Evolutionary conservation across 805 yeast species (phyloP), one percentile per base, ranked within the genome.

Genomic region (Naumovozyma dairenensis): DNA sequence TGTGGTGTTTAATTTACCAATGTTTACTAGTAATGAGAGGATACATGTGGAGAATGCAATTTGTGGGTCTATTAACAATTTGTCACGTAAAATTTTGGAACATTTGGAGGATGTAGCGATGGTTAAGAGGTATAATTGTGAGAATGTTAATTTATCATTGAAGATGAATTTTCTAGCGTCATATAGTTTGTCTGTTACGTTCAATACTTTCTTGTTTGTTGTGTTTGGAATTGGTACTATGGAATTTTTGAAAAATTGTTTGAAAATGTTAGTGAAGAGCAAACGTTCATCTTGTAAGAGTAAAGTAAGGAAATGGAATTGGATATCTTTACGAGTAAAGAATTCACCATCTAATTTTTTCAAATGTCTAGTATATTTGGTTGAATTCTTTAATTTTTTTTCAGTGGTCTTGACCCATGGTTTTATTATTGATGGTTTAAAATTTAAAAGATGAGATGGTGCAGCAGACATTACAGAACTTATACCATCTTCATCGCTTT

Each of bases 1-100:
- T 2, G 97, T 89, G 2, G 98, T 89, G 62, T 89, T 89, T 76
- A 89, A 75, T 41, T 96, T 67, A 7, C 97, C 97, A 35, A 87
- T 75, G 52, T 89, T 89, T 13, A 89, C 96, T 39, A 89, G 65
- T 25, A 89, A 59, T 43, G 95, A 85, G 22, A 85, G 78, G 67
- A 84, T 74, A 35, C 84, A 80, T 15, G 83, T 82, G 13, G 84
- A 74, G 25, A 74, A 63, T 1, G 84, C 81, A 58, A 71, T 67
- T 27, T 72, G 71, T 40, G 67, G 69, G 40, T 80, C 84, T 36
- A 63, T 61, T 29, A 78, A 55, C 24, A 89, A 61, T 40, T 93
- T 72, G 43, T 86, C 96, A 39, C 84, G 74, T 34, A 89, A 65
- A 4, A 89, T 74, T 47, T 77, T 80, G 5, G 96, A 84, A 42